Evolutionary conservation across 306 rosid species (phyloP), one percentile per base, ranked within the genome.

Genomic region (Spatholobus suberectus): DNA sequence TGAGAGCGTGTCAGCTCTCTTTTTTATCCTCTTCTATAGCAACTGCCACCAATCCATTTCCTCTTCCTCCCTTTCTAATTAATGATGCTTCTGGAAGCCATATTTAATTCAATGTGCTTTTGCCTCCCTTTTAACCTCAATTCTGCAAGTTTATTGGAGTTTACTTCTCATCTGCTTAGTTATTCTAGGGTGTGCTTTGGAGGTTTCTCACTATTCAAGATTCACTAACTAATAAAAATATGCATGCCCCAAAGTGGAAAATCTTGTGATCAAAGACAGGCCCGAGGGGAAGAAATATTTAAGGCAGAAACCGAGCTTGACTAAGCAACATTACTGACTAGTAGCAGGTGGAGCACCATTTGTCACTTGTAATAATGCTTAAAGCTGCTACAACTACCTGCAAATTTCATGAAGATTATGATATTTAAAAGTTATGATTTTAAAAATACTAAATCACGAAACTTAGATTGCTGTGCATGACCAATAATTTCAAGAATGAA

Each of bases 1-100:
- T 90, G 37, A 95, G 88, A 81, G 98, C 98, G 5, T 79, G 72
- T 77, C 89, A 91, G 77, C 98, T 95, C 13, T 98, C 97, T 87
- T 93, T 76, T 0, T 46, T 93, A 12, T 95, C 97, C 80, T 88
- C 89, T 78, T 92, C 97, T 24, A 95, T 74, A 18, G 92, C 97
- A 26, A 95, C 89, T 0, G 98, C 98, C 9, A 93, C 91, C 89
- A 95, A 86, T 26, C 97, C 94, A 59, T 92, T 87, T 29, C 92
- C 97, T 75, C 81, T 85, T 68, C 88, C 91, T 62, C 71, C 87
- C 54, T 73, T 79, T 63, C 79, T 91, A 18, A 24, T 46, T 17
- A 73, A 79, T 49, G 82, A 18, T 7, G 73, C 81, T 61, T 83
- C 29, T 67, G 70, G 76, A 78, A 58, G 81, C 97, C 98, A 91